Conservation (phyloP, 257 asterid species). For the Solanum corneliomulleri region DNA sequence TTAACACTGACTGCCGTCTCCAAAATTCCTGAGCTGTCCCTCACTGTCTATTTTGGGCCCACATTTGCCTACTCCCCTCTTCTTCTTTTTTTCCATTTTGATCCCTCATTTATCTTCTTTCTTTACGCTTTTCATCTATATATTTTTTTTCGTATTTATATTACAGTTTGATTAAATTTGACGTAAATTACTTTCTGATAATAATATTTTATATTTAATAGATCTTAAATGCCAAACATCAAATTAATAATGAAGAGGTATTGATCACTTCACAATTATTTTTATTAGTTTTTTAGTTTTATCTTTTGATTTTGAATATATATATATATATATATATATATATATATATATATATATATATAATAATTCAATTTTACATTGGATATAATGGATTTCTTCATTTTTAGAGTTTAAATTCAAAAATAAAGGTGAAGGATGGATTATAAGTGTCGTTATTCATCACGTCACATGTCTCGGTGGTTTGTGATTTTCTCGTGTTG, state of each 20-base stretch:
- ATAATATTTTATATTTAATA: background rate
- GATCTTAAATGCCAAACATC: background rate
- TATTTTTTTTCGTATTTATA: background rate
- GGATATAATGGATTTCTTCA: background rate
- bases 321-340: no score
- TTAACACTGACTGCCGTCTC: slow-evolving; percentile 37
- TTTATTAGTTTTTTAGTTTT: background rate
- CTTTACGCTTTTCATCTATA: background rate
- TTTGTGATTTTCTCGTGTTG: no score
- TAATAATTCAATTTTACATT: no score
- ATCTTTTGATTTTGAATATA: background rate
- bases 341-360: no score
- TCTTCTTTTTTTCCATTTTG: background rate
- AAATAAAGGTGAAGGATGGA: background rate
- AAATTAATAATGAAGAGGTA: no score
- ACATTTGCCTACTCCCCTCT: background rate
- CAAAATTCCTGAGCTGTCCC: slow-evolving; percentile 23
- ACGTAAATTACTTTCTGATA: background rate
- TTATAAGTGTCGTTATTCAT: background rate
- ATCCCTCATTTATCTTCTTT: background rate
- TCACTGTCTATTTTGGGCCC: slow-evolving; percentile 4
- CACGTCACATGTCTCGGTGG: background rate
- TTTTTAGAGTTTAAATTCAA: no score
- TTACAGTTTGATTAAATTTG: fast-evolving
- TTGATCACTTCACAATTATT: background rate